phyloP scores from a whole-genome alignment of 2,329 filamentous ascomycete species.

The Fusarium dlaminii region DNA sequence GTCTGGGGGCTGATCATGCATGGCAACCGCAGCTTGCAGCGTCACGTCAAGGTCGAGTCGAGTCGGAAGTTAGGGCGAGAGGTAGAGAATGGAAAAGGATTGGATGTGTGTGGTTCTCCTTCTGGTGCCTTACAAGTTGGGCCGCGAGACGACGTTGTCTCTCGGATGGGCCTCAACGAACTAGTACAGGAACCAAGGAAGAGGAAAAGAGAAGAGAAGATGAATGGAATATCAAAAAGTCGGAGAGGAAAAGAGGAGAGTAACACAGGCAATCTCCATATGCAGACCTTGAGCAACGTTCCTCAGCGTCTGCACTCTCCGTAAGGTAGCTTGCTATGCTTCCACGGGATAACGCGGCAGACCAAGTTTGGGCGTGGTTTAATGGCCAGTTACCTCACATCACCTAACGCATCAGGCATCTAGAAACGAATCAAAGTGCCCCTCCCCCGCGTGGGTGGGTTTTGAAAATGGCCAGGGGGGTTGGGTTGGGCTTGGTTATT shows the following conservation, averaged over 20 bases:
- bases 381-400: constrained; percentile 35
- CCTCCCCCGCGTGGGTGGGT: constrained; percentile 42
- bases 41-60: constrained; percentile 29
- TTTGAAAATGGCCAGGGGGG: constrained; percentile 24
- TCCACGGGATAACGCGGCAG: constrained; percentile 39
- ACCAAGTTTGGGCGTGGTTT: constrained; percentile 39
- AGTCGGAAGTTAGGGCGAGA: constrained; percentile 33
- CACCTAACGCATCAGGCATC: constrained; percentile 40
- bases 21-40: constrained; percentile 44
- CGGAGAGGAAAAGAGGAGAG: constrained; percentile 4
- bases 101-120: constrained; percentile 13
- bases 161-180: constrained; percentile 9
- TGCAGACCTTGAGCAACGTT: constrained; percentile 15
- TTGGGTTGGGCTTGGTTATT: neutral
- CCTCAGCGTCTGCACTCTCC: constrained; percentile 18
- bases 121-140: constrained; percentile 42
- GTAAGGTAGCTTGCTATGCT: constrained; percentile 1
- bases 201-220: neutral
- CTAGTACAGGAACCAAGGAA: constrained; percentile 3
- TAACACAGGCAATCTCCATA: neutral
- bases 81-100: constrained; percentile 25
- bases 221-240: neutral
- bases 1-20: constrained; percentile 43
- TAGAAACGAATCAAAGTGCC: constrained; percentile 37
- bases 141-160: constrained; percentile 33